Base-by-base conservation (phyloP, 176 grass and related monocot species). In the Juncus effusus region DNA sequence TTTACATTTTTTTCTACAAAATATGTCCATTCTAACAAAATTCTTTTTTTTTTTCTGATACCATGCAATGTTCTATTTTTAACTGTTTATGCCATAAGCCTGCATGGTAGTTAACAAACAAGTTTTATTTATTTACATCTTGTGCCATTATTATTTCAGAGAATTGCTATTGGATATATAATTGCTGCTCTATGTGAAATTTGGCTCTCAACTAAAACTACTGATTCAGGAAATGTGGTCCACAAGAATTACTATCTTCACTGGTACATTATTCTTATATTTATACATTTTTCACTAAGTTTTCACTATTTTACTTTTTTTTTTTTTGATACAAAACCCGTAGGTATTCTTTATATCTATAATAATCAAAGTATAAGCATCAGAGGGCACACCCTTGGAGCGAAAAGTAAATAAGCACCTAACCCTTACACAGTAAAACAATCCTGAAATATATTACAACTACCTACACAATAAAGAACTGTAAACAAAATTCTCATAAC, bases 111-210 rank as follows among this genome's bases (percentile, higher is more conserved):
- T 28, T 68, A 51, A n/a, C n/a, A n/a, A n/a, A n/a, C n/a, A n/a
- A n/a, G 36, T 59, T 38, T 16, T 59, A 13, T 38, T 45, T 55
- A 28, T 13, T 49, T 49, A 5, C 10, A 6, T 38, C 10, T 56
- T 9, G 54, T 69, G 3, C 0, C n/a, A 63, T 62, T 41, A 57
- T 77, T 9, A 54, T 42, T 67, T 62, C 78, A 96, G 91, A 91
- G 91, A 84, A 96, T 96, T 45, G 91, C 91, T 56, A 77, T 91
- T 70, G 82, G 81, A 60, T 96, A 96, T 74, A 67, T 96, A 16
- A 68, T 85, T 38, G 83, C 84, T 44, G 91, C 87, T 15, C 56
- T 88, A 0, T 96, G 87, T 60, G 87, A 96, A 85, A 96, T 96
- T 54, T 96, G 91, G 91, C 84, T 96, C 36, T 56, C 54, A 59